phyloP scores from a whole-genome alignment of 169 alveolate species.

The Plasmodium inui region DNA sequence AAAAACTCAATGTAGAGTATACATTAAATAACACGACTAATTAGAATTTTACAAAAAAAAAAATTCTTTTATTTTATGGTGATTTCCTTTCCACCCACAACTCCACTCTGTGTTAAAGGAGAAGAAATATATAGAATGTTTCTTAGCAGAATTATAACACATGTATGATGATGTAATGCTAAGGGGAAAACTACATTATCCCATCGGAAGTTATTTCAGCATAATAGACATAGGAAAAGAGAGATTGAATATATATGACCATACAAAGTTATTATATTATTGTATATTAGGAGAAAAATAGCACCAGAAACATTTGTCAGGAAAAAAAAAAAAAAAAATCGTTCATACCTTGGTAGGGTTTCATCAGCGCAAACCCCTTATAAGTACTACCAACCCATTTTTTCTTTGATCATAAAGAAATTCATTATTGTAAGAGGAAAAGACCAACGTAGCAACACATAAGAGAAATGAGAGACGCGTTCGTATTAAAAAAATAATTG shows the following conservation, averaged over 20 bases:
- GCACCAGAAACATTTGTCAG: neutral
- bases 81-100: neutral
- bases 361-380: neutral
- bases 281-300: neutral
- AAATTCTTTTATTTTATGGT: neutral
- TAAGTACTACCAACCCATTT: neutral
- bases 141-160: neutral
- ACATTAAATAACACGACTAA: neutral
- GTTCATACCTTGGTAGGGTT: neutral
- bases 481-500: neutral
- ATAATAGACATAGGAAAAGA: neutral
- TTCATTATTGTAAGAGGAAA: neutral
- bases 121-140: slow-evolving; percentile 9
- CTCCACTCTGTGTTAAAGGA: neutral
- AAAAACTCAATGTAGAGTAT: neutral
- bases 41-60: neutral
- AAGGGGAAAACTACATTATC: neutral
- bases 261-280: neutral
- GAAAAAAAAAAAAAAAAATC: neutral
- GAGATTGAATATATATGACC: neutral
- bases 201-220: slow-evolving; percentile 10
- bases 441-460: neutral
- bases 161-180: neutral
- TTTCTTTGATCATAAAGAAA: neutral
- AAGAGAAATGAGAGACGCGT: neutral